phyloP scores from a whole-genome alignment of 2,329 filamentous ascomycete species.

The Calonectria multiphialidica region DNA sequence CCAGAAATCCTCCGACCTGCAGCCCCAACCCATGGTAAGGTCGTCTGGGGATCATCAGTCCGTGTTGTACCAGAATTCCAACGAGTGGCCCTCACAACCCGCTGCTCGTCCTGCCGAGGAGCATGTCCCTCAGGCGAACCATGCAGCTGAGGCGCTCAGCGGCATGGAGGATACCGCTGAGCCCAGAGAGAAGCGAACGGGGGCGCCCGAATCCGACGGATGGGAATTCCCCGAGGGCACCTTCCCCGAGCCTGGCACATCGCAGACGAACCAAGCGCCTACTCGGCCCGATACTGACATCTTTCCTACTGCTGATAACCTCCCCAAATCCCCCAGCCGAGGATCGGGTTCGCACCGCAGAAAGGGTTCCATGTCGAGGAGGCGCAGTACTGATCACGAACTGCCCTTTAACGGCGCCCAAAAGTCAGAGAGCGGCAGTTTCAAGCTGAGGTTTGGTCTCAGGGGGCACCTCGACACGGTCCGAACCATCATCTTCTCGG shows the following conservation, averaged over 20 bases:
- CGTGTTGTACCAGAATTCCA: conserved; percentile 52
- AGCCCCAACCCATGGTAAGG: conserved; percentile 64
- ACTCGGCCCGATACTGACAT: conserved; percentile 87
- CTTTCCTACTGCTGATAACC: conserved; percentile 85
- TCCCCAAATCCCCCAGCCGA: conserved; percentile 84
- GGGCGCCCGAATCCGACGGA: conserved; percentile 72
- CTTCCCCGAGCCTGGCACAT: conserved; percentile 67
- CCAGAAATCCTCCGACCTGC: conserved; percentile 53
- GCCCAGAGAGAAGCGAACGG: conserved; percentile 59
- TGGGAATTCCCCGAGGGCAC: conserved; percentile 93
- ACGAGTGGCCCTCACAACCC: conserved; percentile 50
- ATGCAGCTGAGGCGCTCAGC: conserved; percentile 54
- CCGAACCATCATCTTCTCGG: conserved; percentile 94
- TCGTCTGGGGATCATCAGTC: conserved; percentile 63
- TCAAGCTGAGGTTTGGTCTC: conserved; percentile 93
- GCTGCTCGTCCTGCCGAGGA: conserved; percentile 52
- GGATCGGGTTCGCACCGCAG: conserved; percentile 78
- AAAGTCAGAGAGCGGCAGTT: conserved; percentile 78
- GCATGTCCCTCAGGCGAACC: conserved; percentile 47
- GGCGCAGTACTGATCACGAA: conserved; percentile 77
- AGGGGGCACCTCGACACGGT: conserved; percentile 95
- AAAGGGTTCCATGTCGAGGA: conserved; percentile 82
- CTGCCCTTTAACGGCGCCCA: conserved; percentile 63
- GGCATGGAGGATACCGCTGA: conserved; percentile 56
- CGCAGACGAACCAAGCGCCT: conserved; percentile 60